Evolutionary conservation across 805 yeast species (phyloP).

Genomic region (Phaffomyces thermotolerans): DNA sequence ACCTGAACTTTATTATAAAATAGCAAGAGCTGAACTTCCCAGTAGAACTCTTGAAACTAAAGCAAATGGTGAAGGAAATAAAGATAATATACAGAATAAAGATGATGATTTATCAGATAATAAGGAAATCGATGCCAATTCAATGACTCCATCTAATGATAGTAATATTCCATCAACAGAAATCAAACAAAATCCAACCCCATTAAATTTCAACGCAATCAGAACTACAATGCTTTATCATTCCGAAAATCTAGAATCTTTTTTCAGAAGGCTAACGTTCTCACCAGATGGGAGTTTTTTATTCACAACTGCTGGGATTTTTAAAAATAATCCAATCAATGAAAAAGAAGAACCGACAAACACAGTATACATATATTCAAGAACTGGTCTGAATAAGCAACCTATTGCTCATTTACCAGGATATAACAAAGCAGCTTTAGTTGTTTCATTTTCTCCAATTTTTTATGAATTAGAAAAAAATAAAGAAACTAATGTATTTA

Average conservation of each 20-base stretch:
- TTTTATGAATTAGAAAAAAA: slow-evolving; percentile 35
- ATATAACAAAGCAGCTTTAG: slow-evolving; percentile 76
- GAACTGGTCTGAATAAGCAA: slow-evolving; percentile 55
- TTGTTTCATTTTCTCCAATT: slow-evolving; percentile 68
- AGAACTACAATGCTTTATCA: slow-evolving; percentile 54
- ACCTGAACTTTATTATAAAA: slow-evolving; percentile 39
- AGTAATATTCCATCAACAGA: slow-evolving; percentile 37
- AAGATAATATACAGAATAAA: background rate
- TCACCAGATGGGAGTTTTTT: slow-evolving; percentile 86
- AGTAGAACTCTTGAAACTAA: slow-evolving; percentile 10
- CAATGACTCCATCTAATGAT: background rate
- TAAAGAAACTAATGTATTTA: slow-evolving; percentile 31
- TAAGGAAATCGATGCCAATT: background rate
- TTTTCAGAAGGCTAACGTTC: slow-evolving; percentile 78
- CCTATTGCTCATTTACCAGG: slow-evolving; percentile 82
- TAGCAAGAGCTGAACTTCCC: slow-evolving; percentile 55
- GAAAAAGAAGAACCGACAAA: slow-evolving; percentile 40
- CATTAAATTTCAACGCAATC: slow-evolving; percentile 20
- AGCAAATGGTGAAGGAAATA: no score
- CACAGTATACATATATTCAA: slow-evolving; percentile 73
- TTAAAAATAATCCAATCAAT: slow-evolving; percentile 30
- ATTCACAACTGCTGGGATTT: slow-evolving; percentile 70
- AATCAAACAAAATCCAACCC: slow-evolving; percentile 25
- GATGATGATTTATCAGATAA: background rate
- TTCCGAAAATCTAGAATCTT: slow-evolving; percentile 82